phyloP scores from a whole-genome alignment of 805 yeast species.

The Lipomyces kockii region DNA sequence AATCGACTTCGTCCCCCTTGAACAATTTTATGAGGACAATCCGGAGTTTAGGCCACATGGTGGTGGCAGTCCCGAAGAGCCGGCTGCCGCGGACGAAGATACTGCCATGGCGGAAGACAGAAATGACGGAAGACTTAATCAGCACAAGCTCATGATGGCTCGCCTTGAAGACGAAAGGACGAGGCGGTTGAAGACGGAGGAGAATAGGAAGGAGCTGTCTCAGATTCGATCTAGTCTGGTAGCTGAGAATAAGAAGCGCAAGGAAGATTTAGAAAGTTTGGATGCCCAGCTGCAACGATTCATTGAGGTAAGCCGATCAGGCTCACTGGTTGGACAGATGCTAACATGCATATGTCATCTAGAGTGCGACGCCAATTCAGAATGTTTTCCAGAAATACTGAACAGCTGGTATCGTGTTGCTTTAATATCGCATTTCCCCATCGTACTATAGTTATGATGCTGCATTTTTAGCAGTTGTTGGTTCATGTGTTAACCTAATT shows the following conservation, averaged over 20 bases:
- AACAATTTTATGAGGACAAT: slow-evolving; percentile 23
- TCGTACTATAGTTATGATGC: not conserved
- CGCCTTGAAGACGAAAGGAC: slow-evolving; percentile 30
- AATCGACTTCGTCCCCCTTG: slow-evolving; percentile 31
- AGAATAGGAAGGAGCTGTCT: slow-evolving; percentile 12
- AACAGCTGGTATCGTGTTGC: not conserved
- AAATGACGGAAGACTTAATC: not conserved
- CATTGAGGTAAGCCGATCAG: slow-evolving; percentile 25
- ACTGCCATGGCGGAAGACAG: not conserved
- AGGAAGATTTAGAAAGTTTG: slow-evolving; percentile 25
- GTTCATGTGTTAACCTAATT: not conserved
- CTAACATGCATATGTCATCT: not conserved
- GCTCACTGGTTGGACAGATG: not conserved
- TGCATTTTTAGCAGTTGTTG: not conserved
- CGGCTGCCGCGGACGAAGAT: not conserved
- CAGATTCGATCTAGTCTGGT: slow-evolving; percentile 12
- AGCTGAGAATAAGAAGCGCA: slow-evolving; percentile 22
- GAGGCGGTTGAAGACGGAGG: slow-evolving; percentile 19
- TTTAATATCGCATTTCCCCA: not conserved
- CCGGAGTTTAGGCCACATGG: slow-evolving; percentile 16
- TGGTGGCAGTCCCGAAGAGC: not conserved
- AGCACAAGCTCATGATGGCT: slow-evolving; percentile 26
- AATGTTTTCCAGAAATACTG: slow-evolving; percentile 19
- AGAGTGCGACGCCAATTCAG: slow-evolving; percentile 33
- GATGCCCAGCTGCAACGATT: slow-evolving; percentile 32